phyloP scores from a whole-genome alignment of 2,329 filamentous ascomycete genomes.

The Mycosphaerella arachidis region DNA sequence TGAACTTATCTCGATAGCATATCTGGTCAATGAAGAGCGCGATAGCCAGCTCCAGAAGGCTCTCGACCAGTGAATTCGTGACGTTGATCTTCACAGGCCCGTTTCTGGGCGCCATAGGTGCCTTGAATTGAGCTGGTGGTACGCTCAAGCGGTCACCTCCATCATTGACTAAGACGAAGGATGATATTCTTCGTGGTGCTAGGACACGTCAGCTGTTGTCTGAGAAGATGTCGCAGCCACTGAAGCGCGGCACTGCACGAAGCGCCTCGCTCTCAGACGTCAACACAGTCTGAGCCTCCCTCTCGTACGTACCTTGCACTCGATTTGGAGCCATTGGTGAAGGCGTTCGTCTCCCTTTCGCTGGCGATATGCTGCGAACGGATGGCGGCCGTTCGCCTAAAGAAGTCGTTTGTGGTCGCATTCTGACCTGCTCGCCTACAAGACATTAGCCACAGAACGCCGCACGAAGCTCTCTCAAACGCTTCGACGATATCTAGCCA shows the following conservation, averaged over 20 bases:
- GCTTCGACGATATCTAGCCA: too few species aligned
- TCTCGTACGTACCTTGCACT: conserved; percentile 41
- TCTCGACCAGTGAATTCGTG: conserved; percentile 68
- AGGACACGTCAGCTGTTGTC: not conserved
- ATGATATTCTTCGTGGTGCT: conserved; percentile 74
- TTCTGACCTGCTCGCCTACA: conserved; percentile 70
- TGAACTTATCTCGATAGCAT: conserved; percentile 81
- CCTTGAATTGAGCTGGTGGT: conserved; percentile 59
- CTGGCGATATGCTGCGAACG: conserved; percentile 61
- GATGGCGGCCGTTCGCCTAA: conserved; percentile 57
- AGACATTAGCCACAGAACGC: too few species aligned
- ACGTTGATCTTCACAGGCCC: conserved; percentile 48
- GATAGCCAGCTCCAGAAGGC: conserved; percentile 71
- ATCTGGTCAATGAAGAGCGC: conserved; percentile 82
- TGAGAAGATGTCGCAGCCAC: not conserved
- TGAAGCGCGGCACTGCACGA: not conserved
- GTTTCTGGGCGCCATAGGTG: conserved; percentile 55
- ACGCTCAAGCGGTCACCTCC: conserved; percentile 57
- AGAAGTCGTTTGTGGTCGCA: conserved; percentile 66
- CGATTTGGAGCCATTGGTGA: conserved; percentile 33
- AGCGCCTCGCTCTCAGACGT: not conserved
- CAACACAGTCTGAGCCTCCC: too few species aligned
- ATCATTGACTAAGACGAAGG: conserved; percentile 81
- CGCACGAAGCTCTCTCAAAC: too few species aligned
- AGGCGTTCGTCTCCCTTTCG: conserved; percentile 42